Percentiles rank a stretch among this genome's conserved stretches.
phyloP scores from a whole-genome alignment of 148 eudicot genomes.

The Amaranthus cruentus region DNA sequence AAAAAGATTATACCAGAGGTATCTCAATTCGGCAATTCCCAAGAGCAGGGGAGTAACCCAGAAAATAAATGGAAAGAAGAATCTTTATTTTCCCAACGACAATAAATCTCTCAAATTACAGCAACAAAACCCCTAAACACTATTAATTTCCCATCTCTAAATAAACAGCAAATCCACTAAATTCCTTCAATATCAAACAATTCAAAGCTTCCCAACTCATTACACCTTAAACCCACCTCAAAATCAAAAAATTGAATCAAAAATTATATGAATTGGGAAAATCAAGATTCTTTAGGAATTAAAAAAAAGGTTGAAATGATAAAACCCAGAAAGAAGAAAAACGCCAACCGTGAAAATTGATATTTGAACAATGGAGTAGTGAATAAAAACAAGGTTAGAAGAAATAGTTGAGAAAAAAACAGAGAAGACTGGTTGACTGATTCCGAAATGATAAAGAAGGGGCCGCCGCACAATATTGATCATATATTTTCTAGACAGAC shows the following conservation, averaged over 20 bases:
- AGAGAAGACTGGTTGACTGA: background rate
- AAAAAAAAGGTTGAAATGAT: background rate
- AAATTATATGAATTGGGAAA: background rate
- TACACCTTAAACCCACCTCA: background rate
- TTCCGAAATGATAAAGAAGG: background rate
- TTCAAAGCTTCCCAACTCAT: background rate
- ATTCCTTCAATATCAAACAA: background rate
- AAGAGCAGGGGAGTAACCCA: conserved; percentile 16
- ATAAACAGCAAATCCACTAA: background rate
- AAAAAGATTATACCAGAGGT: conserved; percentile 15
- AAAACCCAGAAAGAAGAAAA: background rate
- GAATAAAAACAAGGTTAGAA: background rate
- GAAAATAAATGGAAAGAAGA: background rate
- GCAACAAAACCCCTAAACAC: conserved; percentile 7
- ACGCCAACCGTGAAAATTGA: background rate
- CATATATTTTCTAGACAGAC: background rate
- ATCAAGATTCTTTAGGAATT: background rate
- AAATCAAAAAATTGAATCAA: background rate
- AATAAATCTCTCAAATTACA: background rate
- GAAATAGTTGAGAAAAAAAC: background rate
- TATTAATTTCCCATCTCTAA: background rate
- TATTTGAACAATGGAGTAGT: background rate
- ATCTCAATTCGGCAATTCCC: background rate
- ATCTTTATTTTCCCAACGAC: conserved; percentile 1
- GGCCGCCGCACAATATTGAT: conserved; percentile 26